These are phyloP conservation scores for Rhodotorula paludigena DNA, from an alignment of 768 basidiomycete species.

Conservation along the genomic window DNA sequence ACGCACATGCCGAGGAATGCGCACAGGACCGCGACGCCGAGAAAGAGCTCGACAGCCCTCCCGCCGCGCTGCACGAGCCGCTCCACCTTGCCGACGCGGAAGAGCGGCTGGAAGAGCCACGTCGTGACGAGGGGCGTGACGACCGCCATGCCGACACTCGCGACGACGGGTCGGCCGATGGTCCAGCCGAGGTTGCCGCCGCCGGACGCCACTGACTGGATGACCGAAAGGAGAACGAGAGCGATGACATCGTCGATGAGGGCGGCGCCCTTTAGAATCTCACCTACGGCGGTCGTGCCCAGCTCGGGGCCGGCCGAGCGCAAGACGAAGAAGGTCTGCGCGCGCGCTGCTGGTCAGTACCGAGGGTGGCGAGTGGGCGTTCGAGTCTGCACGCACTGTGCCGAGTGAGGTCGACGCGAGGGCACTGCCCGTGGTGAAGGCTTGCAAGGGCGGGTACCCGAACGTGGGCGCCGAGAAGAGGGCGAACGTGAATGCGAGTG, in stretches of 20 bases:
- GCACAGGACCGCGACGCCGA: conserved; percentile 16
- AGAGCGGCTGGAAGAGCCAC: conserved; percentile 43
- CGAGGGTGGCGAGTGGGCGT: not conserved
- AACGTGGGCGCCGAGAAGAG: conserved; percentile 41
- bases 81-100: not conserved
- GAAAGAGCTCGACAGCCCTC: not conserved
- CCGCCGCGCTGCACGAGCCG: not conserved
- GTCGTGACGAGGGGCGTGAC: conserved; percentile 49
- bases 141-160: conserved; percentile 55
- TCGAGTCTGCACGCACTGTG: conserved; percentile 45
- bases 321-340: conserved; percentile 56
- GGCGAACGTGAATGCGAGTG: conserved; percentile 54
- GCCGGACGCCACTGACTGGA: conserved; percentile 44
- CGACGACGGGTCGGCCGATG: conserved; percentile 57
- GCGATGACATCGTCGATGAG: conserved; percentile 64
- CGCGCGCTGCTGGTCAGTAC: not conserved
- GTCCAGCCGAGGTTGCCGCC: conserved; percentile 41
- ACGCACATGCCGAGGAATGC: conserved; percentile 33
- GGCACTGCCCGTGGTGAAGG: conserved; percentile 62
- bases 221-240: conserved; percentile 58
- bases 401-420: conserved; percentile 63
- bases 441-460: conserved; percentile 43
- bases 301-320: conserved; percentile 46
- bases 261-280: conserved; percentile 60
- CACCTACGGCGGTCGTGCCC: conserved; percentile 55